Conservation (phyloP, 495 filamentous ascomycete species). For the Penicillium coffeae region DNA sequence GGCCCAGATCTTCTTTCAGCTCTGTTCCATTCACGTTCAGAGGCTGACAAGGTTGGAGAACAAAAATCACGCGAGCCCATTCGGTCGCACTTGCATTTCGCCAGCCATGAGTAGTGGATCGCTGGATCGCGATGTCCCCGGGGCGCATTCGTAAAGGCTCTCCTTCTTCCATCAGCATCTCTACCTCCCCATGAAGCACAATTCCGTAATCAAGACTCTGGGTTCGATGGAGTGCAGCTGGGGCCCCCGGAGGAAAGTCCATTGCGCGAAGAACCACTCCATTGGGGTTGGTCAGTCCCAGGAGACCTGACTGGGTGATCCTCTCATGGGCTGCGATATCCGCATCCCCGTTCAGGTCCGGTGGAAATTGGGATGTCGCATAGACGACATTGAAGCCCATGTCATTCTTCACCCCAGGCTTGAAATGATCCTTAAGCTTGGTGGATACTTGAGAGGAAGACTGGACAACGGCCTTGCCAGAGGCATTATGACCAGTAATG, state of each 20-base stretch:
- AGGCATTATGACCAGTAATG: conserved; percentile 41
- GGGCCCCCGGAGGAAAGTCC: conserved; percentile 64
- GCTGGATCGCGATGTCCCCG: conserved; percentile 66
- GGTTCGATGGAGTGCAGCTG: conserved; percentile 65
- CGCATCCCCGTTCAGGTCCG: conserved; percentile 51
- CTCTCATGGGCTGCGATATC: conserved; percentile 35
- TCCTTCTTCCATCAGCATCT: conserved; percentile 69
- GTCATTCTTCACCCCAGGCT: conserved; percentile 13
- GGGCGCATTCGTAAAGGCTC: conserved; percentile 60
- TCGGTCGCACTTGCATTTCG: conserved; percentile 33
- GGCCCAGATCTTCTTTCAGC: conserved; percentile 49
- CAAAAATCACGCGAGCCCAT: conserved; percentile 57
- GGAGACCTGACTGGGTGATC: conserved; percentile 31
- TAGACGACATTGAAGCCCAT: conserved; percentile 37
- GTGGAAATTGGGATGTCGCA: conserved; percentile 54
- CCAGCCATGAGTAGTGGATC: conserved; percentile 51
- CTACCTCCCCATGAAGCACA: conserved; percentile 70
- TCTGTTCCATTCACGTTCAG: conserved; percentile 38
- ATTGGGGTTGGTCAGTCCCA: conserved; percentile 49
- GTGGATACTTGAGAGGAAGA: conserved; percentile 1
- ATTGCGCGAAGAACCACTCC: conserved; percentile 52
- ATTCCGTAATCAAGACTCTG: conserved; percentile 72
- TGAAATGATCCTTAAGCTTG: conserved; percentile 14
- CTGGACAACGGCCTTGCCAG: conserved; percentile 29
- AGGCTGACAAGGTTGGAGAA: conserved; percentile 48